Percentiles rank a stretch among this genome's conserved stretches.
phyloP scores from a whole-genome alignment of 2,329 filamentous ascomycete genomes.

The Colletotrichum truncatum region DNA sequence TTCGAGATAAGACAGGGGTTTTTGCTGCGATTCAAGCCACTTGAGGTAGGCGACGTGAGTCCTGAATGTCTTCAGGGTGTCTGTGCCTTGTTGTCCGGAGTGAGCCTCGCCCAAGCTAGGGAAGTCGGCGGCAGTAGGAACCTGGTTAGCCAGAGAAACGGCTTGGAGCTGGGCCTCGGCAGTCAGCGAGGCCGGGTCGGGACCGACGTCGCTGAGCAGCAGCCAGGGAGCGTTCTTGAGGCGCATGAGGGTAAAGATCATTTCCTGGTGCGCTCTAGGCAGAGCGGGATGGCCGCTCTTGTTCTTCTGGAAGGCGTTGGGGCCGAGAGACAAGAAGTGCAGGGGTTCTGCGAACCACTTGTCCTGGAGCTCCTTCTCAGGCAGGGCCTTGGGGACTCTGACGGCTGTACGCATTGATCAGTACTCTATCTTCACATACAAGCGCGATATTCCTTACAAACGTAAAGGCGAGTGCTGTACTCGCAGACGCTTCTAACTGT shows the following conservation, averaged over 20 bases:
- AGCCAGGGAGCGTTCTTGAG: constrained; percentile 71
- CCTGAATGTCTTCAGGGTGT: constrained; percentile 33
- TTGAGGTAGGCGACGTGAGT: constrained; percentile 80
- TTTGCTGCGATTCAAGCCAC: constrained; percentile 85
- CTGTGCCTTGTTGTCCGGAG: constrained; percentile 32
- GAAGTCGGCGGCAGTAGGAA: constrained; percentile 61
- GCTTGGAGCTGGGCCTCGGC: constrained; percentile 19
- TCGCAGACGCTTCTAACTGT: constrained; percentile 84
- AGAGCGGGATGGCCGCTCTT: constrained; percentile 70
- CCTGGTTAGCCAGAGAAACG: constrained; percentile 35
- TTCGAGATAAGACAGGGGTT: constrained; percentile 63
- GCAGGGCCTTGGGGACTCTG: constrained; percentile 65
- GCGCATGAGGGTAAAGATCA: constrained; percentile 71
- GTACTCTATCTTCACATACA: background rate
- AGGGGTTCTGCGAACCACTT: constrained; percentile 77
- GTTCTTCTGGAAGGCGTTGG: constrained; percentile 67
- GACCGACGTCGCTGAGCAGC: constrained; percentile 70
- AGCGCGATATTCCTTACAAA: constrained; percentile 72
- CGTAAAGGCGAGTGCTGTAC: constrained; percentile 81
- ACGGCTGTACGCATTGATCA: constrained; percentile 51
- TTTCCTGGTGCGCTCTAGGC: constrained; percentile 66
- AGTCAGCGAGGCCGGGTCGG: constrained; percentile 40
- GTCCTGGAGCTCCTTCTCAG: constrained; percentile 67
- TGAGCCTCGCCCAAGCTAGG: constrained; percentile 78
- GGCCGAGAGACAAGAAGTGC: constrained; percentile 66